Conservation (phyloP, 2,329 filamentous ascomycete genomes). For the Diplodia scrobiculata region DNA sequence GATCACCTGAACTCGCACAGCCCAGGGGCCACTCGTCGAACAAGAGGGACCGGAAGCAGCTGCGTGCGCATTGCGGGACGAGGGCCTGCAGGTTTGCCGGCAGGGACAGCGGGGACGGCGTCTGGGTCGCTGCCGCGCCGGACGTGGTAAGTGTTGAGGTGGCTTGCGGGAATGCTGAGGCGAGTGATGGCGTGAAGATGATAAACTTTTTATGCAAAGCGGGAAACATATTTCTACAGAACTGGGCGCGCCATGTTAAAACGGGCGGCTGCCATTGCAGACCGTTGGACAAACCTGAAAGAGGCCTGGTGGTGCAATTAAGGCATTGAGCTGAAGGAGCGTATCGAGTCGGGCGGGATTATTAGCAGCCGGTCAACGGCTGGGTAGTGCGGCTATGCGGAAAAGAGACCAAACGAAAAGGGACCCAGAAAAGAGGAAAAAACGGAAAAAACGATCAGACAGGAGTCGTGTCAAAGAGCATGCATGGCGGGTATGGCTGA, state of each 20-base stretch:
- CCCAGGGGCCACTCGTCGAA: conserved; percentile 41
- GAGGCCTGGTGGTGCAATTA: conserved; percentile 32
- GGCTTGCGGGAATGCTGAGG: conserved; percentile 13
- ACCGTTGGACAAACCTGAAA: conserved; percentile 36
- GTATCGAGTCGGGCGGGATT: conserved; percentile 17
- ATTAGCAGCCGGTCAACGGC: conserved; percentile 41
- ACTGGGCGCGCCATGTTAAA: conserved; percentile 6
- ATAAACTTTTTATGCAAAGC: conserved; percentile 20
- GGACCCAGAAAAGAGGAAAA: conserved; percentile 34
- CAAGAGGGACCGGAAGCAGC: conserved; percentile 42
- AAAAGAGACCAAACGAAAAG: conserved; percentile 29
- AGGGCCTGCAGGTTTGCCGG: conserved; percentile 52
- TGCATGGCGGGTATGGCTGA: conserved; percentile 19
- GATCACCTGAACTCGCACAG: conserved; percentile 39
- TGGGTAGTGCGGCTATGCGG: conserved; percentile 21
- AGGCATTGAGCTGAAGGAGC: conserved; percentile 27
- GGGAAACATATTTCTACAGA: conserved; percentile 37
- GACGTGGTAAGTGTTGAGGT: conserved; percentile 5
- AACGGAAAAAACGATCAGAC: conserved; percentile 40
- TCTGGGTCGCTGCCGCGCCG: not conserved
- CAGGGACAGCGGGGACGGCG: conserved; percentile 48
- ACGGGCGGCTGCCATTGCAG: not conserved
- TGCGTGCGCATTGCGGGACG: conserved; percentile 57
- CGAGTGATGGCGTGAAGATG: conserved; percentile 21
- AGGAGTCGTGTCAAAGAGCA: conserved; percentile 38